Percentiles rank a stretch among this genome's conserved stretches.
phyloP scores from a whole-genome alignment of 176 grass and related monocot species.

The Otatea glauca region DNA sequence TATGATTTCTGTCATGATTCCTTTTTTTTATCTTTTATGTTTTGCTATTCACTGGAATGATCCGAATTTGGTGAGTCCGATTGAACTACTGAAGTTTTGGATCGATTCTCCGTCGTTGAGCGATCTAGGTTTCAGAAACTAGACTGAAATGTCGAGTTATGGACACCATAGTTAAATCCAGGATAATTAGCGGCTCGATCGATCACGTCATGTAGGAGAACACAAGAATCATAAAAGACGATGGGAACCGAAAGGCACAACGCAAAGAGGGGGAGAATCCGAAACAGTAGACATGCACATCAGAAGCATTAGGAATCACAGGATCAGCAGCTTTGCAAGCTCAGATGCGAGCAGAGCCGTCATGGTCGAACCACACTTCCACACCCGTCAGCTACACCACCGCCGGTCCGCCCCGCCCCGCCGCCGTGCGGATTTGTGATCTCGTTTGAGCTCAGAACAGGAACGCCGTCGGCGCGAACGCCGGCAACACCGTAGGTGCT shows the following conservation, averaged over 20 bases:
- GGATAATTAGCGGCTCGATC: not conserved
- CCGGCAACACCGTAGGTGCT: slow-evolving; percentile 54
- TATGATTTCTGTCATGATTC: not conserved
- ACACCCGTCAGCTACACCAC: not conserved
- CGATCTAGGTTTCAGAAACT: not conserved
- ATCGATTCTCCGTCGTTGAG: not conserved
- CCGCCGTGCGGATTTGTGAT: not conserved
- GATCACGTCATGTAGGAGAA: not conserved
- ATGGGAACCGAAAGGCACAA: not conserved
- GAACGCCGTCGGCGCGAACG: slow-evolving; percentile 73
- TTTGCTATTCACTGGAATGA: not conserved
- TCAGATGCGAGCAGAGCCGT: slow-evolving; percentile 25
- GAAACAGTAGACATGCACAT: slow-evolving; percentile 21
- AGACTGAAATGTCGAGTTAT: not conserved
- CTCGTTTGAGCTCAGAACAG: slow-evolving; percentile 53
- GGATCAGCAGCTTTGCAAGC: slow-evolving; percentile 30
- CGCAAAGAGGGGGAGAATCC: not conserved
- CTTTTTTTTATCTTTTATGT: not conserved
- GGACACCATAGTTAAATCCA: not conserved
- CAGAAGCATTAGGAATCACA: slow-evolving; percentile 11
- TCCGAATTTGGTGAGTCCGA: not conserved
- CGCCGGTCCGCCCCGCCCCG: not conserved
- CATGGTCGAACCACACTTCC: not conserved
- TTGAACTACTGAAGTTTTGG: not conserved
- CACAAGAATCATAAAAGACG: not conserved